Evolutionary conservation across 2,329 filamentous ascomycete genomes (phyloP), one percentile per base, ranked within the genome.

Genomic region (Phialemoniopsis sp.): DNA sequence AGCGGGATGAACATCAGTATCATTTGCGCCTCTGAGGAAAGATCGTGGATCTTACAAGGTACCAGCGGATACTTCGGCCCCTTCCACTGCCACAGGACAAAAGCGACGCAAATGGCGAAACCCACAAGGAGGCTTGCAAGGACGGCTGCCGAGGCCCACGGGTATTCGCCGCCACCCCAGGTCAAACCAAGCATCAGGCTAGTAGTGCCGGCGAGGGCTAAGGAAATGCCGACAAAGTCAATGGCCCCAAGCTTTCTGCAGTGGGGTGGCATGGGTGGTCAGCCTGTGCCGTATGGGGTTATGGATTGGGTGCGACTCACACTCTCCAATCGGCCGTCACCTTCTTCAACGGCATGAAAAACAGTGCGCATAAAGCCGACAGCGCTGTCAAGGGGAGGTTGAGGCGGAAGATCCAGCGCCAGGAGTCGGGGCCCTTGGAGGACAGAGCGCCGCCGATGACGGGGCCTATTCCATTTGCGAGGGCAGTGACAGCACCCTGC

Each of bases 101-200:
- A 80, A 1, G 58, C 63, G 28, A 68, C 54, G n/a, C 68, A 67
- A 7, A 71, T 53, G 2, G 59, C 46, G 14, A 53, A 46, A 5
- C 80, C 80, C 3, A 80, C 52, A 1, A 76, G 57, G 2, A 83
- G 49, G 0, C 77, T 73, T 0, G 63, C 64, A 34, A 82, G 65
- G 12, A 81, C 75, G 45, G 76, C 70, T 0, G 62, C 57, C 1
- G 73, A 77, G 2, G 64, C 54, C 79, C 79, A 83, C 1, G 66
- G 49, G 45, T 79, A 78, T 44, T 77, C 64, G 32, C 71, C 71
- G 2, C 79, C 80, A 17, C 77, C 79, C 76, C 78, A 82, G 3
- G 75, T 76, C 28, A 78, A 45, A 0, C 72, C 68, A 1, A 76
- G 51, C 40, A 77, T 61, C 3, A 76, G 50, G 2, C 75, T 54